Base-by-base conservation (phyloP, 176 grass and related monocot species). In the Juncus inflexus region DNA sequence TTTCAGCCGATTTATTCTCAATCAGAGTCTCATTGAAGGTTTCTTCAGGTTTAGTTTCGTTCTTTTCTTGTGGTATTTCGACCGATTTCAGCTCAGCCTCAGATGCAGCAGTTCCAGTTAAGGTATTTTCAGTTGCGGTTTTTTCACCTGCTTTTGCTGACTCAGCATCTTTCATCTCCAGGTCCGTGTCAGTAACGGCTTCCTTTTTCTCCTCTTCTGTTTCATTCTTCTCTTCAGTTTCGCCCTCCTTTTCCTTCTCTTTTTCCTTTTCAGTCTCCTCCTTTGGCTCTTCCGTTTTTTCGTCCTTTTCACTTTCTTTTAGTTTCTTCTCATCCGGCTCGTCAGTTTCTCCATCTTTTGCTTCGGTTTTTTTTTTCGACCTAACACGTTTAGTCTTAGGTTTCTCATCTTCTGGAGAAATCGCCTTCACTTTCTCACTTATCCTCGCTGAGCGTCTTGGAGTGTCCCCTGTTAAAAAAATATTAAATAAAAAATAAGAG, bases 361-460 rank as follows among this genome's bases (percentile, higher is more conserved):
- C 64, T 50, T 52, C 64, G 12, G 47, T 67, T 4, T 68, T 70
- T 11, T 70, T 75, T 12, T 65, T 69, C 40, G 67, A 69, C 60
- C 65, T 81, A 35, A 66, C 64, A 6, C 79, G 55, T 45, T 81
- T 81, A n/a, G 64, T 81, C 37, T 88, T 92, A 15, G 76, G 83
- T 62, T 92, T 87, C 70, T 95, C 90, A 2, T 81, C 80, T 78
- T 92, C 85, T 47, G 85, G 83, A 28, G 75, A 92, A 63, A 74
- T 62, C 55, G 73, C 62, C 83, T 90, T 99, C 13, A 76, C 80
- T 69, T 86, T 99, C 78, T 90, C 94, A 3, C 85, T 99, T 69
- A 99, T 99, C 49, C 94, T 84, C 64, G 85, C 83, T 37, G 94
- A 99, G 28, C 94, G 78, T 56, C 89, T 90, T 64, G 89, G 89